Conservation (phyloP, 1,139 yeast species). For the Sugiyamaella xylanicola region DNA sequence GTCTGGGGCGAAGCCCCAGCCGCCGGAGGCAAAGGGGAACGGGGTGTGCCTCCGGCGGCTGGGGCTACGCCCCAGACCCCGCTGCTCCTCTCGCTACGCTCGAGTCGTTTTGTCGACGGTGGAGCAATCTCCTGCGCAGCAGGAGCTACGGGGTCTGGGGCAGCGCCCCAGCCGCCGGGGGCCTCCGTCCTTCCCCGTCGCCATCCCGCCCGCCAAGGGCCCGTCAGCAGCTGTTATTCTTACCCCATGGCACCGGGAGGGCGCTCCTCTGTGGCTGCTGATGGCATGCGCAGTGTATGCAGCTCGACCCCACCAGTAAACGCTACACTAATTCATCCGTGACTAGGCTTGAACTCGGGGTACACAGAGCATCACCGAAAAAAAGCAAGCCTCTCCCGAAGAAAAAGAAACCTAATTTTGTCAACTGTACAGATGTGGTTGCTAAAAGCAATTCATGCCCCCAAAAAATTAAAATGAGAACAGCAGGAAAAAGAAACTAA, state of each 20-base stretch:
- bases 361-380: background rate
- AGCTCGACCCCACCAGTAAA: background rate
- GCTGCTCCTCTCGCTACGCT: background rate
- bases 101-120: background rate
- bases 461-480: background rate
- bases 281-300: background rate
- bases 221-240: too few relatives aligned
- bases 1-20: too few relatives aligned
- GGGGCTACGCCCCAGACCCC: background rate
- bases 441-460: background rate
- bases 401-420: background rate
- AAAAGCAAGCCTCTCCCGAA: background rate
- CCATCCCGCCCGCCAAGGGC: background rate
- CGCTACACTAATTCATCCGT: background rate
- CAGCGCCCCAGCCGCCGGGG: constrained; percentile 1
- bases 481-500: background rate
- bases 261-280: too few relatives aligned
- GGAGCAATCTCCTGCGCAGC: background rate
- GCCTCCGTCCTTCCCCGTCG: background rate
- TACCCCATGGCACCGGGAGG: too few relatives aligned
- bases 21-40: too few relatives aligned
- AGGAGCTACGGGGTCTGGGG: background rate
- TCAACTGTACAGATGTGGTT: background rate
- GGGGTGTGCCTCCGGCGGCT: too few relatives aligned
- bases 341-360: background rate